A percentile compares a stretch with the other conserved stretches of the same genome.
Conservation (phyloP, 129 eudicot genomes). For the Kitagawia praeruptora region DNA sequence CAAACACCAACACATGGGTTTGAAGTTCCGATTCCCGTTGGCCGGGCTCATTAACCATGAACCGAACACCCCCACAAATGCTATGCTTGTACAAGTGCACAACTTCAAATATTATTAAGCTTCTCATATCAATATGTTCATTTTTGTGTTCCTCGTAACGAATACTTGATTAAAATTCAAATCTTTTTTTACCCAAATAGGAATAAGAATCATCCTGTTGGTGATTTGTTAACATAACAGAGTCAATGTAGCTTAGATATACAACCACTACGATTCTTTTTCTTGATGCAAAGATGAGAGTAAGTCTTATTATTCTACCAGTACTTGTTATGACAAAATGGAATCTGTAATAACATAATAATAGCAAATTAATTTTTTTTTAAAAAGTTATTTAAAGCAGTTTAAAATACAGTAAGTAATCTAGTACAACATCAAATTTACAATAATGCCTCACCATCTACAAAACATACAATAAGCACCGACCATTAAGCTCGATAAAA, state of each 20-base stretch:
- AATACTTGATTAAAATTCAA: background rate
- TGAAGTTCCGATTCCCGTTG: too few relatives aligned
- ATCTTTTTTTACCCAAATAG: background rate
- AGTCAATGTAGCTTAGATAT: background rate
- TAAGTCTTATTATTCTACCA: too few relatives aligned
- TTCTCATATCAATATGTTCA: background rate
- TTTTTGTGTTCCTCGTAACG: background rate
- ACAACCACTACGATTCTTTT: background rate
- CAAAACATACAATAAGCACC: background rate
- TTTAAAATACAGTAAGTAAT: too few relatives aligned
- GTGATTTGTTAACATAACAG: background rate
- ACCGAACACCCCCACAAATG: too few relatives aligned
- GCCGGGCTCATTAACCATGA: too few relatives aligned
- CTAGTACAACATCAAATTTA: background rate
- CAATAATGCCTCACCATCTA: background rate
- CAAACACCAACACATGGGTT: too few relatives aligned
- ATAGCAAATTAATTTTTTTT: background rate
- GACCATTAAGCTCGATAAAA: background rate
- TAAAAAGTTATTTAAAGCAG: too few relatives aligned
- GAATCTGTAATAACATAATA: background rate
- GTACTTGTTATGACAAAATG: background rate
- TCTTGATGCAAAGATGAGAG: background rate
- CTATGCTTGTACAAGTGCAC: background rate
- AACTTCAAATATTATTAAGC: background rate
- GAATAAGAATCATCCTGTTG: background rate